phyloP scores from a whole-genome alignment of 2,329 filamentous ascomycete genomes.

The Ceratocystis cacaofunesta region DNA sequence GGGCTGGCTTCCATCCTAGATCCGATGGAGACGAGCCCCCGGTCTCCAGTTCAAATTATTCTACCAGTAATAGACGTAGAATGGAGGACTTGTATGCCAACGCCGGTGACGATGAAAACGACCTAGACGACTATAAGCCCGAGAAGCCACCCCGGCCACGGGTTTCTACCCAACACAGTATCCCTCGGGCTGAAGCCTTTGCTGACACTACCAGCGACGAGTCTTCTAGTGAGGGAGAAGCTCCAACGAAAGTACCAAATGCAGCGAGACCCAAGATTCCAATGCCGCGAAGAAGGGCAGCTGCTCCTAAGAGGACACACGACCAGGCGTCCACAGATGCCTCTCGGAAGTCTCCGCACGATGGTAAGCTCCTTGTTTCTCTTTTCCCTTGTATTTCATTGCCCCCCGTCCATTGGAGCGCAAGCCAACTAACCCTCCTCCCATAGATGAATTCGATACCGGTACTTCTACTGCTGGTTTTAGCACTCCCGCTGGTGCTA shows the following conservation, averaged over 20 bases:
- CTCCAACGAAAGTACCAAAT: neutral
- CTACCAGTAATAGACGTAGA: conserved; percentile 23
- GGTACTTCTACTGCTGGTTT: neutral
- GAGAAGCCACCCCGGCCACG: conserved; percentile 7
- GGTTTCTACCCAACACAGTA: neutral
- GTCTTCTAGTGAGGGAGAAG: conserved; percentile 4
- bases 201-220: conserved; percentile 14
- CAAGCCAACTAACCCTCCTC: neutral
- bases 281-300: conserved; percentile 4
- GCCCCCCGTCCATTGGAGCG: too few relatives aligned
- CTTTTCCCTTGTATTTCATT: neutral
- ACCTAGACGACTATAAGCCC: conserved; percentile 8
- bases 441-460: conserved; percentile 2
- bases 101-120: neutral
- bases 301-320: neutral
- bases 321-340: neutral
- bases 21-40: conserved; percentile 41
- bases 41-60: conserved; percentile 37
- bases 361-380: neutral
- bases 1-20: conserved; percentile 35
- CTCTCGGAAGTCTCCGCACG: conserved; percentile 4
- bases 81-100: conserved; percentile 6
- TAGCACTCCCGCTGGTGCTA: neutral
- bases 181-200: conserved; percentile 13
- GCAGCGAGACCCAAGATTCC: conserved; percentile 9